Percentiles rank a stretch among this genome's conserved stretches.
These are phyloP conservation scores for Knufia petricola DNA, from an alignment of 2,329 filamentous ascomycete species.

Conservation along the genomic window DNA sequence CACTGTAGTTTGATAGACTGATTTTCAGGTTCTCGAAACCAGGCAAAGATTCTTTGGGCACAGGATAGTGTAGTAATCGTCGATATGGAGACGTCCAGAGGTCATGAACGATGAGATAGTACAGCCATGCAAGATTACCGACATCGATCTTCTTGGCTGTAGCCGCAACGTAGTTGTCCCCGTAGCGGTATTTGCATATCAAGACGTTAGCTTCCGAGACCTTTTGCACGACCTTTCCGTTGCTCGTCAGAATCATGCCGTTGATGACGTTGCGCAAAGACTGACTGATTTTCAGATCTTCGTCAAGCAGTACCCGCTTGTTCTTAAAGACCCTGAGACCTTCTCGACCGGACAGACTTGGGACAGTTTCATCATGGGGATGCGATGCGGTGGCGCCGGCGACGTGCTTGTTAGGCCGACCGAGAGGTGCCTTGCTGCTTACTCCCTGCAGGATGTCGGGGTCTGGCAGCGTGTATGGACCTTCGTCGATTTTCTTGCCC, in stretches of 20 bases:
- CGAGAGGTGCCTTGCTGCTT: slow-evolving; percentile 46
- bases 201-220: slow-evolving; percentile 69
- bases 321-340: slow-evolving; percentile 63
- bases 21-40: slow-evolving; percentile 70
- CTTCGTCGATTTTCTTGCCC: slow-evolving; percentile 80
- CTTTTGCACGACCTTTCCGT: slow-evolving; percentile 56
- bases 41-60: slow-evolving; percentile 65
- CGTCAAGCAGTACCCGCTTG: slow-evolving; percentile 66
- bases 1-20: slow-evolving; percentile 91
- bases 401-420: slow-evolving; percentile 53
- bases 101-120: slow-evolving; percentile 80
- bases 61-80: slow-evolving; percentile 79
- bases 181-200: slow-evolving; percentile 79
- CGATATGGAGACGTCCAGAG: slow-evolving; percentile 77
- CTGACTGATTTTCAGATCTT: slow-evolving; percentile 61
- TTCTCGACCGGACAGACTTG: slow-evolving; percentile 24
- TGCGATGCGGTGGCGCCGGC: slow-evolving; percentile 48
- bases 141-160: slow-evolving; percentile 71
- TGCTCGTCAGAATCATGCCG: slow-evolving; percentile 60
- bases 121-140: slow-evolving; percentile 89
- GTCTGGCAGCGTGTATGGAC: slow-evolving; percentile 75
- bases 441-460: slow-evolving; percentile 63
- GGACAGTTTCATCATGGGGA: slow-evolving; percentile 32
- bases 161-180: slow-evolving; percentile 65
- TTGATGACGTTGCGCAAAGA: slow-evolving; percentile 59